phyloP scores from a whole-genome alignment of 495 filamentous ascomycete species.

The Melanomma pulvis-pyrius region DNA sequence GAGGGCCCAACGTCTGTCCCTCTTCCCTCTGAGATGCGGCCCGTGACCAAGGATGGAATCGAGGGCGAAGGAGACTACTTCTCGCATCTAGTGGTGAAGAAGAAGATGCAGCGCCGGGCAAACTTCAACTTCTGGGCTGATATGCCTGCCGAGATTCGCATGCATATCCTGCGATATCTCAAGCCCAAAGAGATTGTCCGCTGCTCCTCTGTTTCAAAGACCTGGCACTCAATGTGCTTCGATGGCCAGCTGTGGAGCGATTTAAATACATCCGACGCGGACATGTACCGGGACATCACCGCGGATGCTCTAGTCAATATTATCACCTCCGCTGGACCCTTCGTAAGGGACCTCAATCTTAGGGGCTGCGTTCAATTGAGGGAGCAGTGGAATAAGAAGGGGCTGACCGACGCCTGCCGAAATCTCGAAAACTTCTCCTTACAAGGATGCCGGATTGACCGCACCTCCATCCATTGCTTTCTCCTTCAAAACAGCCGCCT shows the following conservation, averaged over 20 bases:
- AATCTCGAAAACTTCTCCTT: slow-evolving; percentile 87
- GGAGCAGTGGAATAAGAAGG: slow-evolving; percentile 74
- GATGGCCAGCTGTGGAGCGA: slow-evolving; percentile 92
- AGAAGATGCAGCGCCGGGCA: slow-evolving; percentile 46
- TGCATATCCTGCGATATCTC: slow-evolving; percentile 75
- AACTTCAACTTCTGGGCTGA: slow-evolving; percentile 75
- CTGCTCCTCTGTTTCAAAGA: slow-evolving; percentile 74
- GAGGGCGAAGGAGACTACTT: slow-evolving; percentile 52
- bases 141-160: slow-evolving; percentile 80
- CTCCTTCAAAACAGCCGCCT: slow-evolving; percentile 76
- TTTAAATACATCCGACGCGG: slow-evolving; percentile 78
- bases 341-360: slow-evolving; percentile 88
- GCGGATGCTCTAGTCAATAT: slow-evolving; percentile 82
- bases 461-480: slow-evolving; percentile 75
- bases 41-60: slow-evolving; percentile 47
- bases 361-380: slow-evolving; percentile 74
- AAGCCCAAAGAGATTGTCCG: slow-evolving; percentile 81
- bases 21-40: slow-evolving; percentile 67
- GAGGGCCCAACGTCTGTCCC: slow-evolving; percentile 56
- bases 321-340: slow-evolving; percentile 81
- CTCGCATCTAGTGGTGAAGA: slow-evolving; percentile 44
- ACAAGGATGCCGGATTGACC: slow-evolving; percentile 86
- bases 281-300: slow-evolving; percentile 85
- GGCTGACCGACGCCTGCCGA: slow-evolving; percentile 74
- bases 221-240: slow-evolving; percentile 84